Conservation (phyloP, 352 stramenopile species). For the Elongisporangium prolatum region DNA sequence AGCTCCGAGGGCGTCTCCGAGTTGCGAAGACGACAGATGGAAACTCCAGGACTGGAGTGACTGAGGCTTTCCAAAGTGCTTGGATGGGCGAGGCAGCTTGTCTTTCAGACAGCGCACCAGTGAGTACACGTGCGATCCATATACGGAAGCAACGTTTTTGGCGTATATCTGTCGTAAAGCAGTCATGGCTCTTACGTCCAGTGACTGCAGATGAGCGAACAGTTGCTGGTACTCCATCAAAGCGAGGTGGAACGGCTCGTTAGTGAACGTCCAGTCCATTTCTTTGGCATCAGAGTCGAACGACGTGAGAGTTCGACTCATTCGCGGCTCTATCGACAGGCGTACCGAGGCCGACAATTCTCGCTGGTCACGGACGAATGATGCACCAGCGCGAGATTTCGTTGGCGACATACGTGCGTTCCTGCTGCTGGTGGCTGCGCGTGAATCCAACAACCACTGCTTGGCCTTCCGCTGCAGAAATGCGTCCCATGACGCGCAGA, state of each 20-base stretch:
- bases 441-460: slow-evolving; percentile 24
- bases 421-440: slow-evolving; percentile 1
- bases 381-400: not conserved
- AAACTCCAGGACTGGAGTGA: slow-evolving; percentile 61
- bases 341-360: slow-evolving; percentile 21
- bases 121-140: slow-evolving; percentile 46
- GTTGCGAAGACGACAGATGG: slow-evolving; percentile 53
- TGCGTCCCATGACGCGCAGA: slow-evolving; percentile 41
- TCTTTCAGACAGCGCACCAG: slow-evolving; percentile 58
- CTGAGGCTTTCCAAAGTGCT: slow-evolving; percentile 52
- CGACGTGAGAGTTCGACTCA: slow-evolving; percentile 31
- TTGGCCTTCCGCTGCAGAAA: slow-evolving; percentile 51
- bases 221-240: slow-evolving; percentile 44
- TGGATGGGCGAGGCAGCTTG: slow-evolving; percentile 43
- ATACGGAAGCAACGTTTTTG: slow-evolving; percentile 45
- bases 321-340: slow-evolving; percentile 16
- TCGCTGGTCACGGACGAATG: slow-evolving; percentile 17
- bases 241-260: slow-evolving; percentile 44
- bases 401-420: not conserved
- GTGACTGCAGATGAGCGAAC: slow-evolving; percentile 29
- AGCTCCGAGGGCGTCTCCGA: slow-evolving; percentile 45
- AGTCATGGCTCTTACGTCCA: slow-evolving; percentile 30
- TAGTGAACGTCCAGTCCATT: slow-evolving; percentile 66
- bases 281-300: slow-evolving; percentile 30
- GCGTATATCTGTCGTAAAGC: slow-evolving; percentile 43